Conservation (phyloP, 768 basidiomycete species). For the Amylocystis lapponica region DNA sequence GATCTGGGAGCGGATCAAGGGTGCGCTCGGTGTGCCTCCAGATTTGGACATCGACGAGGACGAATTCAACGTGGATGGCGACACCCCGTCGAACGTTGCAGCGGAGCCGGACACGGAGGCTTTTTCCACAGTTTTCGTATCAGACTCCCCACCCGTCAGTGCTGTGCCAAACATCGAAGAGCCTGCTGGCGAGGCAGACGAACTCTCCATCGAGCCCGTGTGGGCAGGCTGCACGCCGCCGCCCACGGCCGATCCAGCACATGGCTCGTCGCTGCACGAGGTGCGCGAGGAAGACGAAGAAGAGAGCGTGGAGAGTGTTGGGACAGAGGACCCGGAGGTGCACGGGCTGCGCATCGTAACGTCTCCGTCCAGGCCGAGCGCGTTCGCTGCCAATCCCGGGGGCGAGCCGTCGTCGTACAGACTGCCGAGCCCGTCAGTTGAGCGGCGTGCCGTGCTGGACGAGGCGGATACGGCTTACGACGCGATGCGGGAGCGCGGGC, state of each 20-base stretch:
- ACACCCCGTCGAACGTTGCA: constrained; percentile 5
- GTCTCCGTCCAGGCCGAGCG: constrained; percentile 5
- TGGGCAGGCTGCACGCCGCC: constrained; percentile 22
- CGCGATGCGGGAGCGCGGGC: constrained; percentile 54
- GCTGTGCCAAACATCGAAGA: not conserved
- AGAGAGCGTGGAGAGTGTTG: constrained; percentile 20
- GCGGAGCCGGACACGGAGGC: constrained; percentile 1
- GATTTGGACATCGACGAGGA: constrained; percentile 66
- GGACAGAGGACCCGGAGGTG: constrained; percentile 31
- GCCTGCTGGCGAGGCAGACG: constrained; percentile 15
- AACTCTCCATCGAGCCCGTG: constrained; percentile 27
- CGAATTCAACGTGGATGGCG: too few relatives aligned
- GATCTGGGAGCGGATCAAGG: constrained; percentile 89
- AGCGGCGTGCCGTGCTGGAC: constrained; percentile 10
- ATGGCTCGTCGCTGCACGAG: constrained; percentile 15
- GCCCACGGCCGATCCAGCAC: constrained; percentile 12
- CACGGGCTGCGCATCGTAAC: constrained; percentile 26
- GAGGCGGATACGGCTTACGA: constrained; percentile 32
- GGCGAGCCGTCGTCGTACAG: constrained; percentile 13
- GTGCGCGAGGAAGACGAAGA: constrained; percentile 24
- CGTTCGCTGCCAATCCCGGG: constrained; percentile 12
- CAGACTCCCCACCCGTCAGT: constrained; percentile 1
- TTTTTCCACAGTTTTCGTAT: constrained; percentile 1
- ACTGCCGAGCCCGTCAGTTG: constrained; percentile 7
- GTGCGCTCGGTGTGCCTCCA: constrained; percentile 80